phyloP scores from a whole-genome alignment of 2,329 filamentous ascomycete genomes.

The Fusarium devonianum region DNA sequence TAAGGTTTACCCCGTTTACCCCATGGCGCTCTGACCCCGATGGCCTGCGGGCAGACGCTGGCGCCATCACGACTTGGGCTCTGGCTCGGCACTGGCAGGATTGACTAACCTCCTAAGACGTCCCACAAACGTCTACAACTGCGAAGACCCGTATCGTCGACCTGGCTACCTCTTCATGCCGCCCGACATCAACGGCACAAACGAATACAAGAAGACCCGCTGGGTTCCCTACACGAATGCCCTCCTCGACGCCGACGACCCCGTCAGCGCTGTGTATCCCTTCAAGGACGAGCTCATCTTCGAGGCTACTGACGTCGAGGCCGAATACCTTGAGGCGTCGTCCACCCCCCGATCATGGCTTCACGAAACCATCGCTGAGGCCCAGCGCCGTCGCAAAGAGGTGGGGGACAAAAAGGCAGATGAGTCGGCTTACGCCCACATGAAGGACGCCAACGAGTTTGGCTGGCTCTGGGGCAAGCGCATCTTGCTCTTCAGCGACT shows the following conservation, averaged over 20 bases:
- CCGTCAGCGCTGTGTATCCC: conserved; percentile 52
- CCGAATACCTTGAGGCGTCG: conserved; percentile 7
- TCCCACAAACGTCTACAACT: conserved; percentile 10
- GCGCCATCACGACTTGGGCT: conserved; percentile 17
- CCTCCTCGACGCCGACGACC: conserved; percentile 68
- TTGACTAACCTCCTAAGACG: conserved; percentile 7
- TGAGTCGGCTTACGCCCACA: conserved; percentile 4
- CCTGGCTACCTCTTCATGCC: conserved; percentile 64
- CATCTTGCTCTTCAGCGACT: conserved; percentile 31
- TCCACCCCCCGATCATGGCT: conserved; percentile 33
- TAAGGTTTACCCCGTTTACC: not conserved
- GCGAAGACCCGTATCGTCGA: conserved; percentile 51
- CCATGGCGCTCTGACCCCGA: not conserved
- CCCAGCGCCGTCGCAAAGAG: conserved; percentile 16
- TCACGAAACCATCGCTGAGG: conserved; percentile 20
- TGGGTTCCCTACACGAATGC: conserved; percentile 29
- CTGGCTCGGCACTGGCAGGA: conserved; percentile 18
- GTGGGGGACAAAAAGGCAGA: not conserved
- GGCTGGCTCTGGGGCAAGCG: conserved; percentile 36
- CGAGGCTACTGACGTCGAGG: conserved; percentile 64
- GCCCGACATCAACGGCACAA: conserved; percentile 51
- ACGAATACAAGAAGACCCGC: conserved; percentile 64
- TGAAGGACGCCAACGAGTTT: conserved; percentile 26
- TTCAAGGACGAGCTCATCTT: conserved; percentile 61
- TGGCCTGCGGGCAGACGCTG: not conserved